Percentiles rank a stretch among this genome's conserved stretches.
Conservation (phyloP, 2,329 filamentous ascomycete species). For the Sordariomycetes sp. region DNA sequence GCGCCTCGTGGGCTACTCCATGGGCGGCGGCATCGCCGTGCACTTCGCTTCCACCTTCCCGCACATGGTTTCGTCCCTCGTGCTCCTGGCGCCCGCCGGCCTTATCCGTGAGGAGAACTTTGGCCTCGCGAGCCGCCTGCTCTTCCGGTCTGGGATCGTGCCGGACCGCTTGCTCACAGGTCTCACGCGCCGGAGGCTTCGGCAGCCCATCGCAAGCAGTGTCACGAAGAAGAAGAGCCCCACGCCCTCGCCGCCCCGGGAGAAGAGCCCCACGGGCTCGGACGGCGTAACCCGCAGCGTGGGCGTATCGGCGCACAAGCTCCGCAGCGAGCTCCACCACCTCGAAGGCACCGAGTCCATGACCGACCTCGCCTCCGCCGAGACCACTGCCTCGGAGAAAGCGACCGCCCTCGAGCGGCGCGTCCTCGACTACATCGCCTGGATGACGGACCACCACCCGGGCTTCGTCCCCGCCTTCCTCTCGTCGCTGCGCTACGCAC, state of each 20-base stretch:
- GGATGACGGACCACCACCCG: slow-evolving; percentile 44
- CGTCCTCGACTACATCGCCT: slow-evolving; percentile 41
- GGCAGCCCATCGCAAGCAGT: slow-evolving; percentile 34
- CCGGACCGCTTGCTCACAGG: slow-evolving; percentile 39
- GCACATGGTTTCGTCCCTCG: slow-evolving; percentile 53
- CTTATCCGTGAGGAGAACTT: slow-evolving; percentile 52
- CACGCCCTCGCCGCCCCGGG: slow-evolving; percentile 3
- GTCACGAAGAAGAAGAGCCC: slow-evolving; percentile 13
- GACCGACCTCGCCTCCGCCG: slow-evolving; percentile 29
- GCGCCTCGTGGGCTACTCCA: slow-evolving; percentile 66
- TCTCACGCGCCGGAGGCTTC: slow-evolving; percentile 36
- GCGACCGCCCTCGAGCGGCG: slow-evolving; percentile 30
- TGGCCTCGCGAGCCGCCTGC: slow-evolving; percentile 32
- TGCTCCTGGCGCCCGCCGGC: slow-evolving; percentile 71
- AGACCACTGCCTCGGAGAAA: slow-evolving; percentile 17
- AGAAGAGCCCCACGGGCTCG: not conserved
- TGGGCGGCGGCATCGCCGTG: slow-evolving; percentile 69
- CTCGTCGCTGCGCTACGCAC: slow-evolving; percentile 42
- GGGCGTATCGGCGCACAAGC: slow-evolving; percentile 4
- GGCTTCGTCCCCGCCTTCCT: slow-evolving; percentile 53
- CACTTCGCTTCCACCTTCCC: slow-evolving; percentile 68
- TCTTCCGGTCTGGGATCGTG: slow-evolving; percentile 44
- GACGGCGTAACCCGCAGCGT: slow-evolving; percentile 3
- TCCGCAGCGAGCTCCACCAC: slow-evolving; percentile 6
- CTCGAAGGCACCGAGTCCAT: slow-evolving; percentile 13